Evolutionary conservation across 306 rosid genomes (phyloP).

Genomic region (Castanopsis chinensis): DNA sequence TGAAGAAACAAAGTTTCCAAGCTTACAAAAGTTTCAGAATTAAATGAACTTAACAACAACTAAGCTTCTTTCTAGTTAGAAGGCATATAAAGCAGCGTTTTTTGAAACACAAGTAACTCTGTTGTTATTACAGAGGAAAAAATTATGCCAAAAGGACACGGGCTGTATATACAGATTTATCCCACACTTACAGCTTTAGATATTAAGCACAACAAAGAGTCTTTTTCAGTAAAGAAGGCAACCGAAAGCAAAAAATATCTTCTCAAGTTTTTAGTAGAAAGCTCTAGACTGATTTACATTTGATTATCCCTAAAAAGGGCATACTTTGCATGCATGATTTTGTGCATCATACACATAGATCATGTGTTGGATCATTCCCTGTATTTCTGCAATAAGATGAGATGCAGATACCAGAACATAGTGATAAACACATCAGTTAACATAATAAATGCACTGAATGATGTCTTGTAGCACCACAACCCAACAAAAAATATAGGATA

Average conservation of each 20-base stretch:
- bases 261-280: neutral
- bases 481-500: neutral
- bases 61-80: neutral
- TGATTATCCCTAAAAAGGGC: neutral
- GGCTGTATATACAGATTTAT: neutral
- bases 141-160: neutral
- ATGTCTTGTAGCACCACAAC: neutral
- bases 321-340: neutral
- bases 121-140: neutral
- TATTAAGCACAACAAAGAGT: neutral
- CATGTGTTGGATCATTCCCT: neutral
- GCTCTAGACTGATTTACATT: neutral
- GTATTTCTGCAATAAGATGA: neutral
- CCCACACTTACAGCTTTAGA: neutral
- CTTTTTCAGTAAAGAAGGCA: neutral
- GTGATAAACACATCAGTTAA: neutral
- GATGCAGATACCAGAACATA: neutral
- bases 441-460: neutral
- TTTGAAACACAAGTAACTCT: neutral
- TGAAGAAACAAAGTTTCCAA: neutral
- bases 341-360: neutral
- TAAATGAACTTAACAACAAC: neutral
- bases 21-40: conserved; percentile 9
- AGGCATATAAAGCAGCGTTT: neutral
- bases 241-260: neutral